Evolutionary conservation across 1,284 basidiomycete genomes (phyloP).

Genomic region (Hymenochaete sp.): DNA sequence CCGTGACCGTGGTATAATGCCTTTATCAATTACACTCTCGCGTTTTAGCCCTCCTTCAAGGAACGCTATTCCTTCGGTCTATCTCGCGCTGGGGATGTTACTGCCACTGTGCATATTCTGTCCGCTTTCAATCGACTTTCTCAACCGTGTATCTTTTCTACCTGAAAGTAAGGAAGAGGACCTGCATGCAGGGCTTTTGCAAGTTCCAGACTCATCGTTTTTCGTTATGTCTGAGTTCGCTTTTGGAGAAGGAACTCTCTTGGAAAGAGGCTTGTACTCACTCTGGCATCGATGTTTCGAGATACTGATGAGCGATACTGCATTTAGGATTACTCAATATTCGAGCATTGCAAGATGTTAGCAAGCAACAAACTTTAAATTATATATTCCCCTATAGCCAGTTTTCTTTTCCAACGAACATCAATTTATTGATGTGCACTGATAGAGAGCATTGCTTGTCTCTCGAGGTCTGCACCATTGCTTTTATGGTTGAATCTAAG

Average conservation of each 20-base stretch:
- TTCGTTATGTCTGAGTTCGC: slow-evolving; percentile 61
- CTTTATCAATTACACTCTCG: slow-evolving; percentile 58
- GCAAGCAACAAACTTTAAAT: slow-evolving; percentile 61
- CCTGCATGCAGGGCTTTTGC: slow-evolving; percentile 66
- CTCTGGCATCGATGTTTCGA: not conserved
- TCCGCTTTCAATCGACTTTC: slow-evolving; percentile 44
- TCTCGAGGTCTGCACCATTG: slow-evolving; percentile 41
- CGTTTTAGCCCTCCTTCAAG: slow-evolving; percentile 40
- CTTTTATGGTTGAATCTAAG: too few species aligned
- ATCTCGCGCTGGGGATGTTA: slow-evolving; percentile 45
- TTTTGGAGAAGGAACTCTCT: slow-evolving; percentile 58
- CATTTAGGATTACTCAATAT: slow-evolving; percentile 58
- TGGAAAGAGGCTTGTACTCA: slow-evolving; percentile 43
- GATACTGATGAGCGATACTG: not conserved
- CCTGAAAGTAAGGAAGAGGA: slow-evolving; percentile 70
- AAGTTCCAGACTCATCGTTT: slow-evolving; percentile 56
- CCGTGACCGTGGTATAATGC: slow-evolving; percentile 57
- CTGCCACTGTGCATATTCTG: slow-evolving; percentile 43
- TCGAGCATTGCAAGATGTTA: slow-evolving; percentile 57
- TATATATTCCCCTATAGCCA: slow-evolving; percentile 76
- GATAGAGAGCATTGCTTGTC: slow-evolving; percentile 62
- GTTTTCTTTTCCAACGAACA: slow-evolving; percentile 71
- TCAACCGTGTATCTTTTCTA: slow-evolving; percentile 55
- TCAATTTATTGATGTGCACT: slow-evolving; percentile 55
- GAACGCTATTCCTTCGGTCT: slow-evolving; percentile 36